Conservation (phyloP, 352 stramenopile genomes). For the Phytophthora citrophthora region DNA sequence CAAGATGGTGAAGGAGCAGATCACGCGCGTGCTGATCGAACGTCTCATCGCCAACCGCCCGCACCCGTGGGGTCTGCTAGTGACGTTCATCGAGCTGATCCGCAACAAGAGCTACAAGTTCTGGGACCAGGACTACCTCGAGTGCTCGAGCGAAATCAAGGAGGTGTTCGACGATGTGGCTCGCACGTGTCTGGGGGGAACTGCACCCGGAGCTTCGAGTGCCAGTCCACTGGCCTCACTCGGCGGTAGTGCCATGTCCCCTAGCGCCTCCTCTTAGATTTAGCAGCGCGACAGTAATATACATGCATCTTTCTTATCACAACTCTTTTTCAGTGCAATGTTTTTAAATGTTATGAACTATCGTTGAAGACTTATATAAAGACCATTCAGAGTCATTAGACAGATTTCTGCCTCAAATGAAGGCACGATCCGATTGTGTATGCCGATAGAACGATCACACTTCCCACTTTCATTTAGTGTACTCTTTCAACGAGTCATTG, state of each 20-base stretch:
- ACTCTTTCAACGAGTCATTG: too few relatives aligned
- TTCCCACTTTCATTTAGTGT: too few relatives aligned
- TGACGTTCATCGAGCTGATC: conserved; percentile 99
- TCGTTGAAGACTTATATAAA: too few relatives aligned
- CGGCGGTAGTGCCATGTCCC: conserved; percentile 30
- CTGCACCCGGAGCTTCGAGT: conserved; percentile 30
- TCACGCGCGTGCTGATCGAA: conserved; percentile 98
- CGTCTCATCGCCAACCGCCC: conserved; percentile 98
- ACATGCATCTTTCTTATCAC: conserved; percentile 9
- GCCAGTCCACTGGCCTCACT: conserved; percentile 42
- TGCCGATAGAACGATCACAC: too few relatives aligned
- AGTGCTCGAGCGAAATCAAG: conserved; percentile 99
- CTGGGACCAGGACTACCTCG: conserved; percentile 98
- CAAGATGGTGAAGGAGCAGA: conserved; percentile 98
- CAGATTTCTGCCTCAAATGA: too few relatives aligned
- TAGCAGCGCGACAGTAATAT: neutral
- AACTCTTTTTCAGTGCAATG: too few relatives aligned
- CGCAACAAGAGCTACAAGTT: conserved; percentile 99
- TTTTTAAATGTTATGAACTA: too few relatives aligned
- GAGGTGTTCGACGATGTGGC: conserved; percentile 99
- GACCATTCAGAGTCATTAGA: too few relatives aligned
- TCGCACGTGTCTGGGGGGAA: conserved; percentile 90
- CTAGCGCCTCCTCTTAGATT: conserved; percentile 29
- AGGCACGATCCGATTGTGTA: too few relatives aligned
- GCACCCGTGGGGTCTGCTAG: conserved; percentile 98